phyloP scores from a whole-genome alignment of 331 rosid genomes.

The Acacia pycnantha region DNA sequence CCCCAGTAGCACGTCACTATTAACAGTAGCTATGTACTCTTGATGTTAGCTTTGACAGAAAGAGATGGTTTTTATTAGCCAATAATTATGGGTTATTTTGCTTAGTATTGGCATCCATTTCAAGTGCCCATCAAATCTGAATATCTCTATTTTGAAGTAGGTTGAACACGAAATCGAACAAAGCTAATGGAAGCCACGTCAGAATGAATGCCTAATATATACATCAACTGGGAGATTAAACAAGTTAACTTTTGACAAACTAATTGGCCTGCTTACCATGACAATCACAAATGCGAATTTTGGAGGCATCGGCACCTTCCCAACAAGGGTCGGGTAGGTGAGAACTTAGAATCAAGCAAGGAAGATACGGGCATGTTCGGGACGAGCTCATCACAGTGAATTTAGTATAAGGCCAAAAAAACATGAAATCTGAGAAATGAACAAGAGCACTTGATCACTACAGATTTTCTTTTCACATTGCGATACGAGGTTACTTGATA shows the following conservation, averaged over 20 bases:
- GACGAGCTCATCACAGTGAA: background rate
- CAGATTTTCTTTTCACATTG: background rate
- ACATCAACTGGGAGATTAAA: background rate
- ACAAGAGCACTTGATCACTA: background rate
- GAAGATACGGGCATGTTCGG: background rate
- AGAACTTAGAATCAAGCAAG: background rate
- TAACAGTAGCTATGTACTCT: background rate
- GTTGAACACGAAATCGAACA: background rate
- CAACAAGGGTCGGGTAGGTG: background rate
- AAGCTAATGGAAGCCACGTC: background rate
- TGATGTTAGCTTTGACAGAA: background rate
- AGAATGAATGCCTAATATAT: background rate
- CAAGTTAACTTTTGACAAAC: background rate
- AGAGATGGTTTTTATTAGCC: background rate
- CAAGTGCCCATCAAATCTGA: background rate
- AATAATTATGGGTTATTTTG: background rate
- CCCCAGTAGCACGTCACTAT: background rate
- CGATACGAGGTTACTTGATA: background rate
- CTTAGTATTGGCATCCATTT: background rate
- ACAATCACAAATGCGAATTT: background rate
- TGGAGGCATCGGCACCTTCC: background rate
- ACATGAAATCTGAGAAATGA: background rate
- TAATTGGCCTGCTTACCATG: background rate
- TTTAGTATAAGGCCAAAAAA: background rate
- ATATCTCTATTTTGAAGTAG: background rate